Conservation (phyloP, 1,284 basidiomycete species). For the Ceratorhiza oryzae-sativae region DNA sequence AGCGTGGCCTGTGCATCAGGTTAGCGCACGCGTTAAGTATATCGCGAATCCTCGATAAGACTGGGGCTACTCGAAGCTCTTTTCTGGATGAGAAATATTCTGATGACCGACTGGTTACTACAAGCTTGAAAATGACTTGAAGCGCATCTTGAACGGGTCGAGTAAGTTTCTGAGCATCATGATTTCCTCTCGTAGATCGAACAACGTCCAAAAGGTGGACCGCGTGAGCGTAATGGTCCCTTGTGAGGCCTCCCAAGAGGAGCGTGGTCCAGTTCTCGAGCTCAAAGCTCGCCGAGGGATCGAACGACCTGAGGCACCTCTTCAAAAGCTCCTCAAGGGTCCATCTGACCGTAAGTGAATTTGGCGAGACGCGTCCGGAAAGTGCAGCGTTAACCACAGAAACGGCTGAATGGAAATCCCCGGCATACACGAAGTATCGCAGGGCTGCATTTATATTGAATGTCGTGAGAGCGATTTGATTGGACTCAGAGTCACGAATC, state of each 20-base stretch:
- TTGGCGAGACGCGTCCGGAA: constrained; percentile 8
- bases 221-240: constrained; percentile 32
- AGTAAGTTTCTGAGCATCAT: constrained; percentile 1
- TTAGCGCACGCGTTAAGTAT: constrained; percentile 14
- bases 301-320: constrained; percentile 24
- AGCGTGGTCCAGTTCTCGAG: constrained; percentile 13
- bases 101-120: constrained; percentile 1
- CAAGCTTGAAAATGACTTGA: not conserved
- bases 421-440: constrained; percentile 20
- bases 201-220: constrained; percentile 31
- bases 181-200: constrained; percentile 17
- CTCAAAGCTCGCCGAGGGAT: constrained; percentile 9
- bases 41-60: constrained; percentile 19
- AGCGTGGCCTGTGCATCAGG: not conserved
- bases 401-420: constrained; percentile 23
- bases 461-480: not conserved
- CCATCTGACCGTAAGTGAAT: constrained; percentile 33
- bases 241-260: constrained; percentile 29
- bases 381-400: constrained; percentile 3
- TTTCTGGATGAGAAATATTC: not conserved
- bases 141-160: constrained; percentile 25
- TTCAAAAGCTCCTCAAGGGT: constrained; percentile 30
- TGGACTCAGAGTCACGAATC: not conserved
- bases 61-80: not conserved
- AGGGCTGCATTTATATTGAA: constrained; percentile 19